Evolutionary conservation across 2,329 filamentous ascomycete species (phyloP).

Genomic region (Paecilomyces formosus): DNA sequence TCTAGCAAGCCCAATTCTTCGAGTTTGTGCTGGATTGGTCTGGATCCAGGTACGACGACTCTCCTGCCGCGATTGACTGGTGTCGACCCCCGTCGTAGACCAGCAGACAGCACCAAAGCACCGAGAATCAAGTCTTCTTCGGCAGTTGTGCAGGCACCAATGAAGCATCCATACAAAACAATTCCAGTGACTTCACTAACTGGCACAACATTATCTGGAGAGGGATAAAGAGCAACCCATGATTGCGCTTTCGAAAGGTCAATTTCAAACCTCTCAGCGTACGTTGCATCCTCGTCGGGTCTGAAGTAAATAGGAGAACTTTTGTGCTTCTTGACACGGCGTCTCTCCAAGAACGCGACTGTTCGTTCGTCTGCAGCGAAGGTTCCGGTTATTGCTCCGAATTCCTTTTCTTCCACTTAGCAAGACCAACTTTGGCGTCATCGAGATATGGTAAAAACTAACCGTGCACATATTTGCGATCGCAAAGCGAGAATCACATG

Average conservation of each 20-base stretch:
- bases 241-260: conserved; percentile 32
- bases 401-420: conserved; percentile 20
- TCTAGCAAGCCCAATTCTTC: conserved; percentile 26
- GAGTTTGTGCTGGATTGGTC: conserved; percentile 32
- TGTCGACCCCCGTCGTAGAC: conserved; percentile 23
- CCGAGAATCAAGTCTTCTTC: conserved; percentile 40
- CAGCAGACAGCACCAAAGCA: conserved; percentile 34
- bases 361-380: conserved; percentile 35
- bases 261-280: conserved; percentile 29
- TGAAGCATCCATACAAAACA: conserved; percentile 38
- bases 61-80: conserved; percentile 27
- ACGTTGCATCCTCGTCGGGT: conserved; percentile 32
- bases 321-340: conserved; percentile 26
- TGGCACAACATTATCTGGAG: conserved; percentile 38
- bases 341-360: conserved; percentile 23
- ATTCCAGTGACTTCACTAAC: conserved; percentile 24
- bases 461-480: conserved; percentile 41
- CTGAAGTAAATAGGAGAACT: conserved; percentile 28
- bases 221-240: conserved; percentile 36
- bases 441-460: background rate
- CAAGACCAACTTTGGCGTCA: background rate
- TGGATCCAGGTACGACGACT: conserved; percentile 35
- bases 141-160: conserved; percentile 41
- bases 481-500: conserved; percentile 39
- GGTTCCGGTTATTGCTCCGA: conserved; percentile 38